Base-by-base conservation (phyloP, 768 basidiomycete genomes). In the Mycena rosella region DNA sequence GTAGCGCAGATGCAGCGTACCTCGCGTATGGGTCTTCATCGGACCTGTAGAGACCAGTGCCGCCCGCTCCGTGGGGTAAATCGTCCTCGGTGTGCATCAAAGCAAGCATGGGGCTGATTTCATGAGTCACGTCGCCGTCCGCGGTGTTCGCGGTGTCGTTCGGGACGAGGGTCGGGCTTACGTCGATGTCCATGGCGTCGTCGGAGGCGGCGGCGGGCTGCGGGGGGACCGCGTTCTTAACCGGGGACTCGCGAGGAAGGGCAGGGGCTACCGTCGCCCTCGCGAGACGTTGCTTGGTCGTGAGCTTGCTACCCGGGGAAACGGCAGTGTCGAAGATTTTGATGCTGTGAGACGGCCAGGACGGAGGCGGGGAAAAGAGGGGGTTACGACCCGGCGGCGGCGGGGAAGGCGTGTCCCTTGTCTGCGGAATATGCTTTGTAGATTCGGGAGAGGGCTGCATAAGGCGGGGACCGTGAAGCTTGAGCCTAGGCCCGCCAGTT, bases 11-110 rank as follows among this genome's bases (percentile, higher is more conserved):
- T 49, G 13, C 7, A 2, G 20, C n/a, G 3, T 30, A 67, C 65
- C 59, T 29, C 2, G 60, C 60, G 20, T 57, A 62, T 2, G 11
- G 55, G 22, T 67, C 66, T 44, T 67, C 66, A 9, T 27, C 42
- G 1, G 47, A 0, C 18, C 4, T 42, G 30, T 62, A 67, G 7
- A 62, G n/a, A 0, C 66, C 49, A 0, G 30, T 13, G 30, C 48
- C 34, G 8, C 18, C 44, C 0, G n/a, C 5, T 13, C 17, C 42
- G 15, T 17, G 36, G 1, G 24, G 1, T 15, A 11, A 42, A 27
- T 44, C 40, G 20, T 47, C 58, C 11, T 27, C 44, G 8, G 13
- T 6, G 18, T n/a, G 38, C 40, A 53, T 45, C 1, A 47, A 42
- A 2, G 34, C 32, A 0, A 67, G 34, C 59, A 61, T 60, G 17